A percentile compares a stretch with the other conserved stretches of the same genome.
Evolutionary conservation across 2,329 filamentous ascomycete species (phyloP).

Genomic region (Exutisphaerella laricina): DNA sequence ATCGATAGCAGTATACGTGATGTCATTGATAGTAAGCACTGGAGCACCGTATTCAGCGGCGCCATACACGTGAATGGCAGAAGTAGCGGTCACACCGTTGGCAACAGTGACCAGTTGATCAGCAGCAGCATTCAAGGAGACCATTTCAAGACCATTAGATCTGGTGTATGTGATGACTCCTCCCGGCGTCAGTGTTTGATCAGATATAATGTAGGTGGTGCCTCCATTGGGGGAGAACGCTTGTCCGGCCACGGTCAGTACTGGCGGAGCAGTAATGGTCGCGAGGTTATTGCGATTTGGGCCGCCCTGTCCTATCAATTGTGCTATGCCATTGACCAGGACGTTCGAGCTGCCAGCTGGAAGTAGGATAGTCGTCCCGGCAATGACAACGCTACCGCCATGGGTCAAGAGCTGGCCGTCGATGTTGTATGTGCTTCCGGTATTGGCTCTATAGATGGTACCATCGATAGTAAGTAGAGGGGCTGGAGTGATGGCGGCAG

Average conservation of each 20-base stretch:
- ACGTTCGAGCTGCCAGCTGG: constrained; percentile 36
- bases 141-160: constrained; percentile 24
- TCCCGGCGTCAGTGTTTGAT: constrained; percentile 26
- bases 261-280: constrained; percentile 27
- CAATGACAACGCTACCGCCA: constrained; percentile 36
- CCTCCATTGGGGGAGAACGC: constrained; percentile 25
- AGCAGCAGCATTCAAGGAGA: constrained; percentile 33
- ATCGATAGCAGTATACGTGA: constrained; percentile 25
- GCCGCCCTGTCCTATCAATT: constrained; percentile 4
- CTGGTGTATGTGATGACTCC: constrained; percentile 23
- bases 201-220: constrained; percentile 26
- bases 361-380: constrained; percentile 39
- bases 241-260: constrained; percentile 29
- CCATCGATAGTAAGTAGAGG: constrained; percentile 29
- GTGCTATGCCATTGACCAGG: constrained; percentile 34
- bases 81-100: constrained; percentile 24
- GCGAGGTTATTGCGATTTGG: constrained; percentile 9
- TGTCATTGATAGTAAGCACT: constrained; percentile 25
- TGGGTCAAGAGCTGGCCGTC: constrained; percentile 16
- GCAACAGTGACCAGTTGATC: constrained; percentile 19
- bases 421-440: constrained; percentile 32
- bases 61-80: constrained; percentile 15
- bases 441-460: constrained; percentile 28
- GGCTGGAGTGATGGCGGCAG: constrained; percentile 29
- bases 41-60: constrained; percentile 20